A percentile compares a stretch with the other conserved stretches of the same genome.
These are phyloP conservation scores for Cystobasidium pallidum DNA, from an alignment of 1,284 basidiomycete genomes.

Conservation along the genomic window DNA sequence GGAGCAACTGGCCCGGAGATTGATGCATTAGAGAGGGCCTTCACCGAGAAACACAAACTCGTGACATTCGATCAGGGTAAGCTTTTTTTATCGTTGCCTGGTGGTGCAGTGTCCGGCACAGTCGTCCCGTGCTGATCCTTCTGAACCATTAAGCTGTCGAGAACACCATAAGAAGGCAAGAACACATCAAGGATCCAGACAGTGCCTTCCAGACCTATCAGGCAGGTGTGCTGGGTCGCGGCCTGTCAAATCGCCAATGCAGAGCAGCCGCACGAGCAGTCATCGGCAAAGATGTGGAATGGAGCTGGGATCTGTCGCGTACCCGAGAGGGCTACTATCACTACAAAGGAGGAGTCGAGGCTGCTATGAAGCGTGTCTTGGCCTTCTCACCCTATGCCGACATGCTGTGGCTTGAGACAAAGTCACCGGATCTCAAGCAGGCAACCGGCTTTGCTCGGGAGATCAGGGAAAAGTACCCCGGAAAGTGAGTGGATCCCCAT, in stretches of 20 bases:
- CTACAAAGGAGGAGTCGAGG: constrained; percentile 74
- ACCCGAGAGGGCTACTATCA: constrained; percentile 92
- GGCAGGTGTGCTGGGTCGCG: constrained; percentile 54
- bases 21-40: constrained; percentile 74
- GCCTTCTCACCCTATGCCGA: constrained; percentile 81
- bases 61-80: constrained; percentile 82
- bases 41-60: constrained; percentile 72
- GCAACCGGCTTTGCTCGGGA: constrained; percentile 76
- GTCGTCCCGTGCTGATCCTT: too few relatives aligned
- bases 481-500: constrained; percentile 62
- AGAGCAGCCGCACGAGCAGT: constrained; percentile 73
- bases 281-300: constrained; percentile 70
- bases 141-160: constrained; percentile 57
- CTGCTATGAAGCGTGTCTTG: constrained; percentile 79
- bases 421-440: constrained; percentile 76
- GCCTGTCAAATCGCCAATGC: constrained; percentile 75
- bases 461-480: constrained; percentile 72
- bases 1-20: constrained; percentile 73
- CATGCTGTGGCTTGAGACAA: constrained; percentile 88
- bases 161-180: constrained; percentile 61
- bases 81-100: constrained; percentile 46
- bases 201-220: constrained; percentile 67
- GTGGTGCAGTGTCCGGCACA: too few relatives aligned
- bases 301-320: constrained; percentile 85
- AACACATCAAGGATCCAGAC: constrained; percentile 64